Conservation (phyloP, 1,284 basidiomycete genomes). For the Rhodotorula sp. region DNA sequence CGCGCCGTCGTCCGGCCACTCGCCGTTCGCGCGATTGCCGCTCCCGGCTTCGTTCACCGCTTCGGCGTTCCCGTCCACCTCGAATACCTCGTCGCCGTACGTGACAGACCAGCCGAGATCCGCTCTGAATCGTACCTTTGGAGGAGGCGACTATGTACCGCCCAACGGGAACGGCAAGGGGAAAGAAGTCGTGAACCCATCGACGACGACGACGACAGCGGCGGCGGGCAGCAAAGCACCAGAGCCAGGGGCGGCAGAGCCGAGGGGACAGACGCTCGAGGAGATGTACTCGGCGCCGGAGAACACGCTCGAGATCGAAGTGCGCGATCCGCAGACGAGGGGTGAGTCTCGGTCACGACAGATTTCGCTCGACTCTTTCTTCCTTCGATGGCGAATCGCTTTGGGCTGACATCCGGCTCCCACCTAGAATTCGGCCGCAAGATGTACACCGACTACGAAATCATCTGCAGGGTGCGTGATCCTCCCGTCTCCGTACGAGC, state of each 20-base stretch:
- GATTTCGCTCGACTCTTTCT: too few species aligned
- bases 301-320: conserved; percentile 97
- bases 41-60: conserved; percentile 27
- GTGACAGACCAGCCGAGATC: conserved; percentile 36
- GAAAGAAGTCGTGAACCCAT: too few species aligned
- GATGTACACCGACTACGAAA: conserved; percentile 99
- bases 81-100: conserved; percentile 27
- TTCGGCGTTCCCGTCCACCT: conserved; percentile 27
- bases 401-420: background rate
- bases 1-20: conserved; percentile 36
- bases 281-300: conserved; percentile 56
- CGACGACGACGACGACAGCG: background rate
- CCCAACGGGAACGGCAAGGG: background rate
- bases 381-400: too few species aligned
- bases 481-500: background rate
- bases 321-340: conserved; percentile 93
- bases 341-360: conserved; percentile 58
- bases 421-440: conserved; percentile 81
- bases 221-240: background rate
- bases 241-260: background rate
- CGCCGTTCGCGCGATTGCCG: conserved; percentile 30
- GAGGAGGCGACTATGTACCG: conserved; percentile 19
- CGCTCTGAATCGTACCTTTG: conserved; percentile 12
- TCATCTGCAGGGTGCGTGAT: conserved; percentile 79
- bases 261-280: conserved; percentile 37